Conservation (phyloP, 495 filamentous ascomycete genomes). For the Annulohypoxylon bovei region DNA sequence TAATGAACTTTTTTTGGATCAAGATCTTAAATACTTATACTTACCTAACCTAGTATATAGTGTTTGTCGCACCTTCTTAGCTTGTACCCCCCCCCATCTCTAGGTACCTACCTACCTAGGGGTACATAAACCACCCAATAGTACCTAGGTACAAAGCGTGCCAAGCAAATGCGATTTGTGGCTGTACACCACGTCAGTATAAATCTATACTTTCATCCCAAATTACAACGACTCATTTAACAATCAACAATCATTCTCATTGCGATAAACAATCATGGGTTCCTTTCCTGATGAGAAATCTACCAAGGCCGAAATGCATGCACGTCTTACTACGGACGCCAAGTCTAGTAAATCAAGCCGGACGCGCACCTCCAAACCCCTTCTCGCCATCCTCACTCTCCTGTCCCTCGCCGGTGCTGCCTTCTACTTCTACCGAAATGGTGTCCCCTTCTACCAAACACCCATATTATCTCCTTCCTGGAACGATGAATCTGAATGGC, state of each 20-base stretch:
- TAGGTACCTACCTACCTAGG: no score
- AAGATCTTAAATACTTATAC: no score
- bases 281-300: constrained; percentile 3
- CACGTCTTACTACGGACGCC: background rate
- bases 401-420: background rate
- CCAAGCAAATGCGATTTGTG: background rate
- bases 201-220: background rate
- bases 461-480: constrained; percentile 2
- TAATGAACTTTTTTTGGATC: no score
- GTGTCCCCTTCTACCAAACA: constrained; percentile 6
- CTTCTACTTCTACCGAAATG: constrained; percentile 6
- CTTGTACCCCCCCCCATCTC: no score
- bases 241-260: background rate
- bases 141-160: background rate
- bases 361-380: background rate
- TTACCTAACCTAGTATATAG: no score
- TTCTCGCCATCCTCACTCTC: constrained; percentile 1
- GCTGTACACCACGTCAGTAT: background rate
- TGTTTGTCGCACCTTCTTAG: no score
- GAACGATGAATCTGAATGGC: constrained; percentile 1
- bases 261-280: background rate
- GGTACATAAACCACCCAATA: background rate
- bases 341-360: constrained; percentile 7
- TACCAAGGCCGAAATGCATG: constrained; percentile 1
- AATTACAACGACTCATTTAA: constrained; percentile 1